phyloP scores from a whole-genome alignment of 768 basidiomycete genomes.

The Lactarius hengduanensis region DNA sequence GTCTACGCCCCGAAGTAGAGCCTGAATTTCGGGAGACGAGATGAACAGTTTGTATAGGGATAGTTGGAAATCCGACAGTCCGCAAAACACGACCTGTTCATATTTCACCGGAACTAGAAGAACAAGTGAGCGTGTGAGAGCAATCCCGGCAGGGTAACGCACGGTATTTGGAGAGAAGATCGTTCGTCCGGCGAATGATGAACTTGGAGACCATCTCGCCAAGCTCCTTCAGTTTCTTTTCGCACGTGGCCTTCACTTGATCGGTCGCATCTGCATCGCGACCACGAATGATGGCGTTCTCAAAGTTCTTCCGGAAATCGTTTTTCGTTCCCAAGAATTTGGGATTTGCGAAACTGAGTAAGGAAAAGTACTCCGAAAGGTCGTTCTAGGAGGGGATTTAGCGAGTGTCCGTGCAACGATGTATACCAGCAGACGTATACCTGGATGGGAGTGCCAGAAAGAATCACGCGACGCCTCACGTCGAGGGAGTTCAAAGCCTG shows the following conservation, averaged over 20 bases:
- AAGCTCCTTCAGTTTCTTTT: conserved; percentile 89
- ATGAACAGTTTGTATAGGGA: conserved; percentile 88
- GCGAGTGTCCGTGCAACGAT: conserved; percentile 1
- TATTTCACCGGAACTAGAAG: conserved; percentile 93
- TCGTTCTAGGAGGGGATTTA: conserved; percentile 62
- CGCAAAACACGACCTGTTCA: conserved; percentile 95
- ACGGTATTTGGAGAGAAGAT: conserved; percentile 93
- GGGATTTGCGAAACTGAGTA: conserved; percentile 91
- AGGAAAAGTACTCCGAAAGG: conserved; percentile 90
- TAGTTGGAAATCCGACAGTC: conserved; percentile 78
- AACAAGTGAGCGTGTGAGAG: conserved; percentile 7
- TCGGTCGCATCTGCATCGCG: conserved; percentile 87
- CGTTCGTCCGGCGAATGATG: conserved; percentile 93
- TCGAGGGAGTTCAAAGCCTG: conserved; percentile 78
- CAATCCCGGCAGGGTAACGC: conserved; percentile 36
- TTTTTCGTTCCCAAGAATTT: conserved; percentile 84
- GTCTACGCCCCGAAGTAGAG: conserved; percentile 78
- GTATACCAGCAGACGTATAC: conserved; percentile 36
- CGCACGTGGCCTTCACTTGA: conserved; percentile 71
- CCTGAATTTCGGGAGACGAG: conserved; percentile 88
- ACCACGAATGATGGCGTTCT: conserved; percentile 86
- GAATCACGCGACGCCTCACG: conserved; percentile 87
- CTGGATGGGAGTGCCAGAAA: conserved; percentile 94
- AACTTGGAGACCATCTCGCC: conserved; percentile 87
- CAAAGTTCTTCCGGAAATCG: conserved; percentile 94